These are phyloP conservation scores for Tetrahymena borealis DNA, from an alignment of 73 alveolate genomes.

Conservation along the genomic window DNA sequence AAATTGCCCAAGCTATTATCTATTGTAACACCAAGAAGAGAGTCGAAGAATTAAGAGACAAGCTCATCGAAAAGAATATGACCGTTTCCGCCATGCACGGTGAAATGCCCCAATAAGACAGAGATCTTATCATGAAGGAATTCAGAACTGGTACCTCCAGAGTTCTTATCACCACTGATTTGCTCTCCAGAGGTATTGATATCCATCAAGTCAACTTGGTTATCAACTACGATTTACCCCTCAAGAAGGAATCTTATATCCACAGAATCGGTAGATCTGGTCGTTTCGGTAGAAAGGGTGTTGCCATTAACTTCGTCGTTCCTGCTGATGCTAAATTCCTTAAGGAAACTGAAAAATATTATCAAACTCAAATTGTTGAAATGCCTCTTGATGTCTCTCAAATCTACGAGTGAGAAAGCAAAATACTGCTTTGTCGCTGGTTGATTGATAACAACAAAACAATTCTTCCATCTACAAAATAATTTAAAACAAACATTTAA, in stretches of 20 bases:
- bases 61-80: conserved; percentile 64
- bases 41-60: conserved; percentile 74
- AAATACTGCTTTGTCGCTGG: background rate
- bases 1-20: conserved; percentile 79
- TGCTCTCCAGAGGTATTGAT: conserved; percentile 92
- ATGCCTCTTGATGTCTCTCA: conserved; percentile 59
- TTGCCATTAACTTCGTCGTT: conserved; percentile 48
- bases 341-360: conserved; percentile 56
- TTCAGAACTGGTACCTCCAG: conserved; percentile 91
- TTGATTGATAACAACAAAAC: background rate
- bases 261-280: conserved; percentile 68
- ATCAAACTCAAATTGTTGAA: conserved; percentile 58
- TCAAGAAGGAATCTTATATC: conserved; percentile 75
- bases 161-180: conserved; percentile 83
- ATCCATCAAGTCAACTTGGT: conserved; percentile 91
- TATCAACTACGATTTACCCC: conserved; percentile 89
- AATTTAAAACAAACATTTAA: background rate
- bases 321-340: conserved; percentile 59
- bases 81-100: conserved; percentile 83
- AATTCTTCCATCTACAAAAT: background rate
- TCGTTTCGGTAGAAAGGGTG: conserved; percentile 55
- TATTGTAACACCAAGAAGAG: conserved; percentile 59
- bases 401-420: conserved; percentile 15
- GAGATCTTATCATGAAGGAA: conserved; percentile 85
- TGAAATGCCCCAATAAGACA: conserved; percentile 77